phyloP scores from a whole-genome alignment of 1,139 yeast genomes.

The Wickerhamiella infanticola region DNA sequence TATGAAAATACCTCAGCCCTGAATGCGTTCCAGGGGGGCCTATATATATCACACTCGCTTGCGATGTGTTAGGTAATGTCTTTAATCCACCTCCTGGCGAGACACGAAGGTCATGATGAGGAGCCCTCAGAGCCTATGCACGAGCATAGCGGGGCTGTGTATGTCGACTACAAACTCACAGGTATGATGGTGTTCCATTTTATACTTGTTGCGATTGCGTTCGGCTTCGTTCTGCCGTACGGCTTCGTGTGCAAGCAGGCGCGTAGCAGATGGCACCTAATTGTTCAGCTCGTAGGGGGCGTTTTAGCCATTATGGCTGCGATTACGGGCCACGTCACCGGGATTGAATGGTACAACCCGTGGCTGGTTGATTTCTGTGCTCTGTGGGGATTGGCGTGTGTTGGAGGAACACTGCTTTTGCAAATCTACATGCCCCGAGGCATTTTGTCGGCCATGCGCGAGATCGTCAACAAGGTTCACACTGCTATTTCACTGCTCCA shows the following conservation, averaged over 20 bases:
- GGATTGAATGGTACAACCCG: conserved; percentile 14
- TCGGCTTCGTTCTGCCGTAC: conserved; percentile 28
- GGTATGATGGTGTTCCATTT: conserved; percentile 25
- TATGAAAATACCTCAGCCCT: no score
- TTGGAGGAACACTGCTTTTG: conserved; percentile 14
- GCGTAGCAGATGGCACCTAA: conserved; percentile 24
- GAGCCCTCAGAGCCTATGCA: conserved; percentile 1
- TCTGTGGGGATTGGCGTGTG: conserved; percentile 11
- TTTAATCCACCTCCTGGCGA: background rate
- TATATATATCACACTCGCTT: no score
- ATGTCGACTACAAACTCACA: conserved; percentile 10
- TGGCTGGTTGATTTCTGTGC: conserved; percentile 16
- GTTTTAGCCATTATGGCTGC: conserved; percentile 25
- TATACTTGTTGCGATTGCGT: conserved; percentile 24
- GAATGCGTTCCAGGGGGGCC: no score
- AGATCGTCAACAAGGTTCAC: conserved; percentile 21
- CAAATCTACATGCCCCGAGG: conserved; percentile 20
- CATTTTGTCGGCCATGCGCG: conserved; percentile 21
- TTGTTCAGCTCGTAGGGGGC: conserved; percentile 25
- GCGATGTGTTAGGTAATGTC: background rate
- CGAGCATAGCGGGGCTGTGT: conserved; percentile 9
- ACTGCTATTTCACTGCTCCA: conserved; percentile 23
- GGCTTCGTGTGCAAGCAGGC: conserved; percentile 29
- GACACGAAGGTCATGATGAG: background rate
- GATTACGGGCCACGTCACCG: conserved; percentile 24